Evolutionary conservation across 2,329 filamentous ascomycete genomes (phyloP).

Genomic region (Monosporascus sp.): DNA sequence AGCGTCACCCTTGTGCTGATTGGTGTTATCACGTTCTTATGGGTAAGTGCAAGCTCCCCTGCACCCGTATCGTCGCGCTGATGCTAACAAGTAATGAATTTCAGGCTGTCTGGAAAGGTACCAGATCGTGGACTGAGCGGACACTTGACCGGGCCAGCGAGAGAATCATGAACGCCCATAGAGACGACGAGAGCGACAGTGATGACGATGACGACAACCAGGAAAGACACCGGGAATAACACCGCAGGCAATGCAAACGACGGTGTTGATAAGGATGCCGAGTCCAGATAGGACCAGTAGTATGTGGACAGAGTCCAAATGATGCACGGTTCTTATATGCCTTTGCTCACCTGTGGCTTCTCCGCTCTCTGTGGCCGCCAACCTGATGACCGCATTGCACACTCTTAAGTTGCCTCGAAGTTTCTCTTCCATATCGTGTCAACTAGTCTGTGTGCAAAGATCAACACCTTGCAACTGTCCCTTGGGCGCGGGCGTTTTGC

Average conservation of each 20-base stretch:
- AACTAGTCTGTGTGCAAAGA: slow-evolving; percentile 98
- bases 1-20: slow-evolving; percentile 75
- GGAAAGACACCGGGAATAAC: slow-evolving; percentile 8
- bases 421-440: slow-evolving; percentile 73
- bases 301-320: slow-evolving; percentile 4
- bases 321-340: not conserved
- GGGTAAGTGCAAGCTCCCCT: slow-evolving; percentile 46
- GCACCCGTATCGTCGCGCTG: not conserved
- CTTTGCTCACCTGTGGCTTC: slow-evolving; percentile 2
- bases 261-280: slow-evolving; percentile 12
- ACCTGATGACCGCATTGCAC: slow-evolving; percentile 52
- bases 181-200: slow-evolving; percentile 51
- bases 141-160: slow-evolving; percentile 73
- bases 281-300: slow-evolving; percentile 10
- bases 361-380: not conserved
- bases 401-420: slow-evolving; percentile 94
- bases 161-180: slow-evolving; percentile 75
- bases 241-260: slow-evolving; percentile 18
- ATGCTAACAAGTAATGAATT: slow-evolving; percentile 2
- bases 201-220: slow-evolving; percentile 44
- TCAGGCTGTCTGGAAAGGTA: slow-evolving; percentile 75
- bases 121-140: slow-evolving; percentile 65
- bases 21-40: slow-evolving; percentile 74
- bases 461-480: slow-evolving; percentile 40
- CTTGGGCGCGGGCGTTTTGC: slow-evolving; percentile 49